Evolutionary conservation across 1,139 yeast species (phyloP), one percentile per base, ranked within the genome.

Genomic region (Candida pseudoviswanathii): DNA sequence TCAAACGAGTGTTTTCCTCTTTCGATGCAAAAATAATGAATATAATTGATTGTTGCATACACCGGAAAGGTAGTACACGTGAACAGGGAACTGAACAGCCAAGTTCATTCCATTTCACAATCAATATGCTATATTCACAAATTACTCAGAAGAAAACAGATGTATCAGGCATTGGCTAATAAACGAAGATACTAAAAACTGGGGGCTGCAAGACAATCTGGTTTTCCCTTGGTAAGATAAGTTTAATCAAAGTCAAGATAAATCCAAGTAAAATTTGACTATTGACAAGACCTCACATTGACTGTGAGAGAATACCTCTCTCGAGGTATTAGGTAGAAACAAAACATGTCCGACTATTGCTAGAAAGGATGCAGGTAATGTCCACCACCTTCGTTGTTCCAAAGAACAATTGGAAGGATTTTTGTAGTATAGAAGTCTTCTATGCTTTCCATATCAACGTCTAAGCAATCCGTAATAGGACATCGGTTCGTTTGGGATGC

Each of bases 61-160:
- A 60, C 65, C 63, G 71, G 67, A 67, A 69, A 68, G 61, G 57
- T 60, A 52, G 50, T 48, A 53, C 48, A 54, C 52, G 48, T 48
- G 71, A 66, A 58, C 50, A 53, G 59, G 64, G 78, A 73, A 75
- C 78, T 72, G 78, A 73, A 68, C 70, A 51, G 76, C 78, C 73
- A 72, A 54, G 67, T 68, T 72, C 78, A 73, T 73, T 73, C 77
- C 54, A 62, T 51, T 59, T 65, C 72, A 60, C 74, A 66, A 62
- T 56, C 59, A 57, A 51, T 41, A 51, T 53, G 51, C 38, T 22
- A 45, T 43, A 36, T 36, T 27, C 45, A 43, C 27, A 45, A 45
- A 49, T 48, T 43, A 54, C 77, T 65, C 79, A 74, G 78, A 74
- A 76, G 78, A 73, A 73, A 73, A 68, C 76, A 73, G 79, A 74